These are phyloP conservation scores for Solanum boliviense DNA, from an alignment of 257 asterid genomes.

Conservation along the genomic window DNA sequence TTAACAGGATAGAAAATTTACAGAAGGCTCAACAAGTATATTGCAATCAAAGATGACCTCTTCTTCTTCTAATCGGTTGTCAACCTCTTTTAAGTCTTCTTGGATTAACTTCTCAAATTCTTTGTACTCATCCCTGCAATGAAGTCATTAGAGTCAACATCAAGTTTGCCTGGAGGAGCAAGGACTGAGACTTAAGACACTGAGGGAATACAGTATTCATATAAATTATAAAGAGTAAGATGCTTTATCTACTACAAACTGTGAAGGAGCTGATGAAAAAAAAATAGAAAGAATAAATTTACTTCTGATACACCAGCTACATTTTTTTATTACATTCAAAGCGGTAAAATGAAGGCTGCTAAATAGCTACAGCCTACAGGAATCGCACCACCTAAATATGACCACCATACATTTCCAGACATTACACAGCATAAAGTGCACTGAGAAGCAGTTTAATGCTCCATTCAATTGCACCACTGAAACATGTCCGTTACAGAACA, in stretches of 20 bases:
- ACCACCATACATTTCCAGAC: background rate
- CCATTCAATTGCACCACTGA: background rate
- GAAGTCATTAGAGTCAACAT: background rate
- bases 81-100: conserved; percentile 66
- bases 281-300: background rate
- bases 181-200: background rate
- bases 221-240: background rate
- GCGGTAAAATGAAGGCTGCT: background rate
- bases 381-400: background rate
- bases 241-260: background rate
- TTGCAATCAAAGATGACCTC: conserved; percentile 43
- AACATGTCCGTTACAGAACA: background rate
- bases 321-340: background rate
- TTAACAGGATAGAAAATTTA: background rate
- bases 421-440: background rate
- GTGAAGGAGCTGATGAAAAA: background rate
- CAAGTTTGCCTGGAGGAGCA: background rate
- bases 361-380: background rate
- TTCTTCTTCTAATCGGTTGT: conserved; percentile 90
- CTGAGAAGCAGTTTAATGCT: background rate
- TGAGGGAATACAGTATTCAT: background rate
- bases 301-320: background rate
- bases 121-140: conserved; percentile 81
- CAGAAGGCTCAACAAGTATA: background rate
- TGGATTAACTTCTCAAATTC: conserved; percentile 90